These are phyloP conservation scores for Musa troglodytarum DNA, from an alignment of 176 grass and related monocot genomes.

Conservation along the genomic window DNA sequence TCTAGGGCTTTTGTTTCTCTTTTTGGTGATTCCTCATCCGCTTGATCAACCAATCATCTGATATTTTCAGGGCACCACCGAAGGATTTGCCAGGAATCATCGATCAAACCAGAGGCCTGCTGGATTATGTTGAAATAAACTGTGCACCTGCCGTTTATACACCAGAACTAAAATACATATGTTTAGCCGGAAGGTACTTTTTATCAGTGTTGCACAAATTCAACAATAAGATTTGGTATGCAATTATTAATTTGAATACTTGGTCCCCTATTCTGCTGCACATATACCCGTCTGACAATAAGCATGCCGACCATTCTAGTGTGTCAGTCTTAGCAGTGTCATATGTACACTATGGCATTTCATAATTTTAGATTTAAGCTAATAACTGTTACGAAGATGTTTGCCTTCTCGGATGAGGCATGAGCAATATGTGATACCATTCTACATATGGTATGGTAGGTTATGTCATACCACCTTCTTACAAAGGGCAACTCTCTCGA, in stretches of 20 bases:
- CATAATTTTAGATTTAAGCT: not conserved
- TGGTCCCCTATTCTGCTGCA: not conserved
- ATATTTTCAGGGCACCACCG: conserved; percentile 51
- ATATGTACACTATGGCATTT: not conserved
- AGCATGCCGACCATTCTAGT: too few relatives aligned
- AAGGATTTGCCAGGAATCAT: conserved; percentile 60
- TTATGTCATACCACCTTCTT: too few relatives aligned
- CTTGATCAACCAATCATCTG: not conserved
- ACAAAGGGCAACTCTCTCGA: too few relatives aligned
- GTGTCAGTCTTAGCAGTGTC: too few relatives aligned
- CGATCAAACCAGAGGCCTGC: conserved; percentile 88
- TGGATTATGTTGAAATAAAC: conserved; percentile 68
- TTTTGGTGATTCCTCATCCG: not conserved
- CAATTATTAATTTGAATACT: not conserved
- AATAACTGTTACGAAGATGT: not conserved
- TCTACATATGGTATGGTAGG: not conserved
- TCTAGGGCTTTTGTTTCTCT: not conserved
- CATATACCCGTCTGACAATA: too few relatives aligned
- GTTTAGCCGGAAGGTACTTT: conserved; percentile 86
- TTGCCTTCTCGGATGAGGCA: not conserved
- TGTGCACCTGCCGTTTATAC: conserved; percentile 86
- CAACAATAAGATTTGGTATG: not conserved
- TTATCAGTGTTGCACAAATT: not conserved
- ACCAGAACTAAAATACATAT: conserved; percentile 66
- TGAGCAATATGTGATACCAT: not conserved